Base-by-base conservation (phyloP, 1,139 yeast species). In the Magnusiomyces tetraspermus region DNA sequence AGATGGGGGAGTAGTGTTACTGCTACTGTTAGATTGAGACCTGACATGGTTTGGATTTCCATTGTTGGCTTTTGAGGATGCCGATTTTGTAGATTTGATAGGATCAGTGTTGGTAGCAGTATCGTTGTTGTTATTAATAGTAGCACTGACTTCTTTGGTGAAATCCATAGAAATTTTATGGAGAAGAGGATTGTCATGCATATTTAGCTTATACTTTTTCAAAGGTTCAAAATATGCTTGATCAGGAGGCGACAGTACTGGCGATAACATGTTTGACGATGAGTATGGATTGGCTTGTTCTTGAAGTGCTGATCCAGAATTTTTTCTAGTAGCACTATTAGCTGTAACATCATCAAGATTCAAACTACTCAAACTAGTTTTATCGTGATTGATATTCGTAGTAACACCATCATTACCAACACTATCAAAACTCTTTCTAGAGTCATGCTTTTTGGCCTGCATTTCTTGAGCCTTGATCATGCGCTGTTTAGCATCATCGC, bases 401-500 rank as follows among this genome's bases (percentile, higher is more conserved):
- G n/a, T n/a, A n/a, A n/a, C n/a, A n/a, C n/a, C n/a, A n/a, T n/a
- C n/a, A n/a, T n/a, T n/a, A n/a, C n/a, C n/a, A n/a, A n/a, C n/a
- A n/a, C n/a, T n/a, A n/a, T n/a, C n/a, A n/a, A n/a, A n/a, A n/a
- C n/a, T n/a, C n/a, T 28, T 11, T 28, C 6, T 11, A 8, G 5
- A 6, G 28, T 8, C 11, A 10, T 4, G 47, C 5, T 44, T 26
- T 45, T 31, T 24, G 2, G 43, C 48, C 8, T 38, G 46, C 15
- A 21, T 38, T 45, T 48, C 42, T 44, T 50, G 40, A 19, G 49
- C 51, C 23, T 43, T 37, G 23, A 28, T 23, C 19, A 42, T 36
- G 17, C 49, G 54, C 42, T 36, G 48, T 22, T 49, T 47, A 17
- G 36, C n/a, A 22, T 26, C 50, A 15, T 44, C 48, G 30, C n/a